A percentile compares a stretch with the other conserved stretches of the same genome.
These are phyloP conservation scores for Casuarina equisetifolia DNA, from an alignment of 306 rosid species.

Conservation along the genomic window DNA sequence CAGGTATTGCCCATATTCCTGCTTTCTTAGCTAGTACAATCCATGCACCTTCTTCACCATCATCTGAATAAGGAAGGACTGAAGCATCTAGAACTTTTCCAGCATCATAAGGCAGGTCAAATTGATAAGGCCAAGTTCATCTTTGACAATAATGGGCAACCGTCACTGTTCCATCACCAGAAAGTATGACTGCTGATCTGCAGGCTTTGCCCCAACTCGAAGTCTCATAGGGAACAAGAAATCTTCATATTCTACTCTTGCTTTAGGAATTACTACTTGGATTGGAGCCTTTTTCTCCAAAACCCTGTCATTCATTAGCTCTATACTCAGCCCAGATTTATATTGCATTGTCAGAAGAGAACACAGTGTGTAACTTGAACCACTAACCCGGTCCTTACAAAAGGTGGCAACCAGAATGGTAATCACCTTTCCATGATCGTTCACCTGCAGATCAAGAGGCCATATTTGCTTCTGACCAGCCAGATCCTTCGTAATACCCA, in stretches of 20 bases:
- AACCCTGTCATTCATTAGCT: constrained; percentile 49
- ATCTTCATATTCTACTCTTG: constrained; percentile 78
- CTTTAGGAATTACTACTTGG: constrained; percentile 93
- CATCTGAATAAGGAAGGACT: constrained; percentile 76
- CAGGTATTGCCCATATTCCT: constrained; percentile 98
- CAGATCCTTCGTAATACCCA: constrained; percentile 83
- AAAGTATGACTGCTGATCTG: constrained; percentile 80
- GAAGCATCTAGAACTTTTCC: constrained; percentile 99
- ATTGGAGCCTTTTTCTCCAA: constrained; percentile 85
- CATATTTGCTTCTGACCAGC: constrained; percentile 94
- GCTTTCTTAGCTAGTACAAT: constrained; percentile 92
- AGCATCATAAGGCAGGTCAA: constrained; percentile 95
- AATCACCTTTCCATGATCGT: constrained; percentile 66
- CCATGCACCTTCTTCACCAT: constrained; percentile 91
- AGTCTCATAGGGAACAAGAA: constrained; percentile 92
- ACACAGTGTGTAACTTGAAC: constrained; percentile 93
- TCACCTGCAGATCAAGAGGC: constrained; percentile 88
- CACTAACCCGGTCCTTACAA: constrained; percentile 80
- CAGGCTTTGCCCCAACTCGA: constrained; percentile 82
- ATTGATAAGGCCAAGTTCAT: constrained; percentile 75
- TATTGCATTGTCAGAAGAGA: constrained; percentile 90
- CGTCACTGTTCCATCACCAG: constrained; percentile 92
- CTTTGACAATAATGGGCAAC: constrained; percentile 76
- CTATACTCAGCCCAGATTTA: constrained; percentile 55
- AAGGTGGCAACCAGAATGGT: constrained; percentile 84